These are phyloP conservation scores for Thalia dealbata DNA, from an alignment of 176 grass and related monocot genomes.

Conservation along the genomic window DNA sequence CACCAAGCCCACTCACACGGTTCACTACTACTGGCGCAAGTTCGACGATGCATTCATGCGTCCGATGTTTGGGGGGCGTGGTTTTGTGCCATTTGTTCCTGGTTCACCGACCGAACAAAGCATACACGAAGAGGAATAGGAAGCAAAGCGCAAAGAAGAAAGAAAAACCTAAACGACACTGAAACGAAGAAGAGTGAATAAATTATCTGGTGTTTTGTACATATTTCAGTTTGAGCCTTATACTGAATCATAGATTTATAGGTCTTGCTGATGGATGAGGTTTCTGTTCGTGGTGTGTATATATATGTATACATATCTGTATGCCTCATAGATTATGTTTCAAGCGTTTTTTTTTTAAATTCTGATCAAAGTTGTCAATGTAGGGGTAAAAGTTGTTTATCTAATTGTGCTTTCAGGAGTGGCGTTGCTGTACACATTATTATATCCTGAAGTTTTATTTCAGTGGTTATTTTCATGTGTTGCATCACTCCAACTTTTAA, in stretches of 20 bases:
- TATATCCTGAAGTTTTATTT: too few species aligned
- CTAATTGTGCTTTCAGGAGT: too few species aligned
- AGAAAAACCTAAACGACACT: not conserved
- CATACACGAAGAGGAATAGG: slow-evolving; percentile 24
- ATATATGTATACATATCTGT: not conserved
- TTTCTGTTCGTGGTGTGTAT: not conserved
- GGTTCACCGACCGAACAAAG: slow-evolving; percentile 66
- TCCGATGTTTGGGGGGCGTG: slow-evolving; percentile 79
- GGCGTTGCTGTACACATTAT: too few species aligned
- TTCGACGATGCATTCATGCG: slow-evolving; percentile 89
- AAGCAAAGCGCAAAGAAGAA: not conserved
- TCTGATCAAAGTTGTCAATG: too few species aligned
- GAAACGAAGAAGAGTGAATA: not conserved
- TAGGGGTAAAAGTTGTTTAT: too few species aligned
- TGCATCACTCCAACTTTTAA: too few species aligned
- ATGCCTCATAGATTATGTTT: not conserved
- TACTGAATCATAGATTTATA: not conserved
- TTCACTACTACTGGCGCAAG: slow-evolving; percentile 98
- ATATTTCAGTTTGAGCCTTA: not conserved
- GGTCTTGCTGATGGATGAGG: not conserved
- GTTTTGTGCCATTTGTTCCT: slow-evolving; percentile 65
- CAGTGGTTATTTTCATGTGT: too few species aligned
- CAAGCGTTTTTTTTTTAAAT: not conserved
- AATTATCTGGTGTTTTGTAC: not conserved
- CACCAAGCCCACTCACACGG: slow-evolving; percentile 61